Conservation (phyloP, 345 rosid genomes). For the Lepidium sativum region DNA sequence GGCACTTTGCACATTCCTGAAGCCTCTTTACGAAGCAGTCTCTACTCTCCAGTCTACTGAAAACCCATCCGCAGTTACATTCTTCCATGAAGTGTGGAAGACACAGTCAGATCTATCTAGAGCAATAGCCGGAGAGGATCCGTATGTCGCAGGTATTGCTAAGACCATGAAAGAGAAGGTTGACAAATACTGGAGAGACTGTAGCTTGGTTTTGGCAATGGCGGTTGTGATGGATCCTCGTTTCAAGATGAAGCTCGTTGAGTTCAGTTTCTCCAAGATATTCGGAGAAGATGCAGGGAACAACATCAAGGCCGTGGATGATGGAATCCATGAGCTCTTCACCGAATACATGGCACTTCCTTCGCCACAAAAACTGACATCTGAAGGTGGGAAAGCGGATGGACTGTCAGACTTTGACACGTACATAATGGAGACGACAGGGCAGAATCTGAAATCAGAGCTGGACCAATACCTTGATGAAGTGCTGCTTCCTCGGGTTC, state of each 20-base stretch:
- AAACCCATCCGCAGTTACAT: conserved; percentile 46
- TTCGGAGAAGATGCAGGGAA: conserved; percentile 63
- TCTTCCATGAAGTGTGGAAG: conserved; percentile 88
- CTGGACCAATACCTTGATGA: conserved; percentile 86
- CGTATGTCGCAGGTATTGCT: conserved; percentile 41
- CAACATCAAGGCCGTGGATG: conserved; percentile 62
- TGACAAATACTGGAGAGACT: conserved; percentile 68
- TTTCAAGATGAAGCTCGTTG: conserved; percentile 89
- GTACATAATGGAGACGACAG: conserved; percentile 69
- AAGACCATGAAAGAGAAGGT: conserved; percentile 56
- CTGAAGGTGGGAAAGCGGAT: conserved; percentile 52
- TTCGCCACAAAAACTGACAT: conserved; percentile 49
- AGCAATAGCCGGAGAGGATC: conserved; percentile 44
- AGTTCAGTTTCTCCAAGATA: conserved; percentile 78
- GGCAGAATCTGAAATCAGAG: conserved; percentile 68
- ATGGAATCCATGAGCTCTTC: conserved; percentile 79
- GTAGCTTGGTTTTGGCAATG: conserved; percentile 69
- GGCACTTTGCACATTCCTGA: conserved; percentile 56
- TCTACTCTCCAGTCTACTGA: conserved; percentile 39
- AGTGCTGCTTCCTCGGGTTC: conserved; percentile 60
- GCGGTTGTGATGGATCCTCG: conserved; percentile 93
- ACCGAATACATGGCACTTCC: conserved; percentile 71
- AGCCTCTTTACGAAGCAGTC: conserved; percentile 70
- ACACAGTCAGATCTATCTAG: conserved; percentile 64
- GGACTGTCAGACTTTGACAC: conserved; percentile 76